These are phyloP conservation scores for Pelargonium nanum DNA, from an alignment of 345 rosid species.

Conservation along the genomic window DNA sequence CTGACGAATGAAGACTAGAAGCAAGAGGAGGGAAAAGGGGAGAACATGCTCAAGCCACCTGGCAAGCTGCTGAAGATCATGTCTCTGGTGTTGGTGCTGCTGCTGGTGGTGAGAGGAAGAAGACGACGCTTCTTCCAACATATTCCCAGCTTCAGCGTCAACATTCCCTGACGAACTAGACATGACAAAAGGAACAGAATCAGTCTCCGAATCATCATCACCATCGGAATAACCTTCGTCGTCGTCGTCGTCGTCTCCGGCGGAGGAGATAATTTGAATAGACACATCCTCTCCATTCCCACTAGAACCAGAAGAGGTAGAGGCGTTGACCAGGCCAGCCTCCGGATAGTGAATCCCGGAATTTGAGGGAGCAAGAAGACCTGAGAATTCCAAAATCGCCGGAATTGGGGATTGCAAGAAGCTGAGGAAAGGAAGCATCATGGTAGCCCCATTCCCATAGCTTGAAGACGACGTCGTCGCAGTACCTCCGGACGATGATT, in stretches of 20 bases:
- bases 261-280: slow-evolving; percentile 30
- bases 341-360: slow-evolving; percentile 1
- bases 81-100: slow-evolving; percentile 24
- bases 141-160: slow-evolving; percentile 15
- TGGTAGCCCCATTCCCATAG: background rate
- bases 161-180: slow-evolving; percentile 5
- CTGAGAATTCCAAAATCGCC: slow-evolving; percentile 25
- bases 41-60: slow-evolving; percentile 52
- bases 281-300: slow-evolving; percentile 27
- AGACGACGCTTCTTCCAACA: slow-evolving; percentile 15
- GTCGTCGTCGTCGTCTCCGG: slow-evolving; percentile 8
- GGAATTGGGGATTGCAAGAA: slow-evolving; percentile 25
- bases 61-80: slow-evolving; percentile 39
- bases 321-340: slow-evolving; percentile 9
- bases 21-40: slow-evolving; percentile 41
- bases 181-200: slow-evolving; percentile 4
- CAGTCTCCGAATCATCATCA: slow-evolving; percentile 8
- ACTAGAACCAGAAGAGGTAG: background rate
- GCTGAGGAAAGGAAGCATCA: slow-evolving; percentile 17
- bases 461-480: background rate
- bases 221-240: slow-evolving; percentile 1
- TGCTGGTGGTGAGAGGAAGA: background rate
- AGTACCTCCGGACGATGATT: background rate
- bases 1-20: slow-evolving; percentile 49
- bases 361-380: slow-evolving; percentile 11